Evolutionary conservation across 78 protist species (phyloP).

Genomic region (Acrasis kona): DNA sequence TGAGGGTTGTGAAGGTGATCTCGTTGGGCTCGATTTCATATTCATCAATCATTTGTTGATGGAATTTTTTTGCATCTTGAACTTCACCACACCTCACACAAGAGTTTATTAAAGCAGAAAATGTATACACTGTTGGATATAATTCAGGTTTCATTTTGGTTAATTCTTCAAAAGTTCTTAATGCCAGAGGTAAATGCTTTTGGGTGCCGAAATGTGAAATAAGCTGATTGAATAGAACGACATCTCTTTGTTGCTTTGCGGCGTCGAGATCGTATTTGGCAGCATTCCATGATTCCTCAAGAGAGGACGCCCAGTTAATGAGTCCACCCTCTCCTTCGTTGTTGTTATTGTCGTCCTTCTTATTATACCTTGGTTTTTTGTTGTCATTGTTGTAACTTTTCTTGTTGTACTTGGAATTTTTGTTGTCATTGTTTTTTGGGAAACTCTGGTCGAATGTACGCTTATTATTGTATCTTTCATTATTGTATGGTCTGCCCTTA

Average conservation of each 20-base stretch:
- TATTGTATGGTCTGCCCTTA: no score
- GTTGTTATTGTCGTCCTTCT: no score
- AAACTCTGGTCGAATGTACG: no score
- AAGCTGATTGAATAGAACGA: background rate
- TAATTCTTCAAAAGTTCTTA: background rate
- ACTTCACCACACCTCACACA: slow-evolving; percentile 9
- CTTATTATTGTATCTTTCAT: no score
- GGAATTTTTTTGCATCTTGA: background rate
- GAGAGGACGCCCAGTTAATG: no score
- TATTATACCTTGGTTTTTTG: no score
- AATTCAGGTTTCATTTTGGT: background rate
- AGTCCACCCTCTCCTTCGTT: no score
- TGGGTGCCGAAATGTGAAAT: background rate
- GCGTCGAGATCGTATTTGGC: background rate
- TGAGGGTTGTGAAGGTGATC: slow-evolving; percentile 35
- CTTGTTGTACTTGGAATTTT: no score
- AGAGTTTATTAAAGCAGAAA: background rate
- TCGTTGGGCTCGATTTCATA: slow-evolving; percentile 8
- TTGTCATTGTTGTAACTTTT: no score
- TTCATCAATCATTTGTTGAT: background rate
- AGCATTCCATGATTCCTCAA: no score
- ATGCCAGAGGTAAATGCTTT: background rate
- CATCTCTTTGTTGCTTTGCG: background rate
- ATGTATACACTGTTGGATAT: background rate
- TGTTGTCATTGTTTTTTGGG: no score